Evolutionary conservation across 768 basidiomycete species (phyloP).

Genomic region (Calocybe cyanea): DNA sequence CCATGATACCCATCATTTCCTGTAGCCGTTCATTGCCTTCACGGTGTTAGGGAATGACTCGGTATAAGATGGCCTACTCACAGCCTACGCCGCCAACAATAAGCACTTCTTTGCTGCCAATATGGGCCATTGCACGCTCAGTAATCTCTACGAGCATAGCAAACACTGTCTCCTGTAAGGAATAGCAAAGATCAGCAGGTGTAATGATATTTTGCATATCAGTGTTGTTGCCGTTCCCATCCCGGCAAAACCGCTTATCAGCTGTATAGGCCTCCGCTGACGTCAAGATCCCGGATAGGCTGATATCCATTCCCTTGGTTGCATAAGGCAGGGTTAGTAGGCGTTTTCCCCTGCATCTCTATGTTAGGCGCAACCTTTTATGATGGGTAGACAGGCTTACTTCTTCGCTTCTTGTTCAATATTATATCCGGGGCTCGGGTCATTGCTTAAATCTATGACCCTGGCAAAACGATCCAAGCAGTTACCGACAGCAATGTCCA

Average conservation of each 20-base stretch:
- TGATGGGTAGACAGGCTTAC: slow-evolving; percentile 35
- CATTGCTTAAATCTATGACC: slow-evolving; percentile 91
- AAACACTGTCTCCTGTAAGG: slow-evolving; percentile 94
- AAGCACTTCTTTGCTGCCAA: slow-evolving; percentile 91
- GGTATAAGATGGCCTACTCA: slow-evolving; percentile 34
- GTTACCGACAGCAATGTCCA: slow-evolving; percentile 99
- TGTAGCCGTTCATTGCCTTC: slow-evolving; percentile 90
- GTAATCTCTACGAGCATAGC: slow-evolving; percentile 99
- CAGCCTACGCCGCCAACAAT: slow-evolving; percentile 99
- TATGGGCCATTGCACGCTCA: slow-evolving; percentile 98
- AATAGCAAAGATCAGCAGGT: slow-evolving; percentile 95
- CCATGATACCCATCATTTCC: slow-evolving; percentile 99
- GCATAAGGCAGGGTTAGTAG: slow-evolving; percentile 86
- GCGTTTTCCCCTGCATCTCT: slow-evolving; percentile 64
- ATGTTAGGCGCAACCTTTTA: not conserved
- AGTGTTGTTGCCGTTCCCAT: slow-evolving; percentile 31
- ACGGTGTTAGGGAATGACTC: not conserved
- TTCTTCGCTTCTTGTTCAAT: slow-evolving; percentile 95
- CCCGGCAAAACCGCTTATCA: slow-evolving; percentile 78
- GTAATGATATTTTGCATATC: slow-evolving; percentile 74
- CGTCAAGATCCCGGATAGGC: slow-evolving; percentile 90
- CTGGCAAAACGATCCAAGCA: slow-evolving; percentile 96
- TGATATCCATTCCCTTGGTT: slow-evolving; percentile 98
- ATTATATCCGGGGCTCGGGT: slow-evolving; percentile 94
- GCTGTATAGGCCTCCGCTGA: slow-evolving; percentile 83